These are phyloP conservation scores for Tilletia walkeri DNA, from an alignment of 1,284 basidiomycete species.

Conservation along the genomic window DNA sequence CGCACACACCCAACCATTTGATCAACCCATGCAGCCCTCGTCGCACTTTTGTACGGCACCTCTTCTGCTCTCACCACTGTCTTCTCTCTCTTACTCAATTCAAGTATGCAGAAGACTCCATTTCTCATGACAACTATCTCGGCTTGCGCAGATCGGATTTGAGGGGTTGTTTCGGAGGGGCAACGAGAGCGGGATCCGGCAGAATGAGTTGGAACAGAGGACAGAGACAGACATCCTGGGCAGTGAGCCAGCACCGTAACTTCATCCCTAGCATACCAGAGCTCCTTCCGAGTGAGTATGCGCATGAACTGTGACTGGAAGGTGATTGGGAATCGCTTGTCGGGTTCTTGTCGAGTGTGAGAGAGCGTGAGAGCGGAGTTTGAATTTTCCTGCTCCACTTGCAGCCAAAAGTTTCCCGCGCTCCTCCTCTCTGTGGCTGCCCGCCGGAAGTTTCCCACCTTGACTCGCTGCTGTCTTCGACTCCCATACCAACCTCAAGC, in stretches of 20 bases:
- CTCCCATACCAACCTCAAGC: no score
- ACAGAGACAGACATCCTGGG: no score
- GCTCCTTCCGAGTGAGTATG: no score
- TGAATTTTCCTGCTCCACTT: not conserved
- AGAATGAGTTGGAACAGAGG: no score
- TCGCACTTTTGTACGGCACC: not conserved
- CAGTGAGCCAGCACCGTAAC: no score
- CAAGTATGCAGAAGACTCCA: not conserved
- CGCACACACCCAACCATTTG: not conserved
- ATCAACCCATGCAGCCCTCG: not conserved
- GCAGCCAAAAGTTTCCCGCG: not conserved
- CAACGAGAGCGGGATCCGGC: no score
- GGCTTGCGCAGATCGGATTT: not conserved
- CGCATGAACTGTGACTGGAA: no score
- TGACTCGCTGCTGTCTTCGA: not conserved
- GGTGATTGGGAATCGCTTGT: not conserved
- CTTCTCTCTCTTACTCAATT: not conserved
- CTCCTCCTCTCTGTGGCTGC: no score
- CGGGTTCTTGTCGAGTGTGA: not conserved
- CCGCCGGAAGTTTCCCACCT: not conserved
- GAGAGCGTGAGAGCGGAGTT: not conserved
- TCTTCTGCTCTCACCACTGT: not conserved
- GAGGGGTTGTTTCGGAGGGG: not conserved
- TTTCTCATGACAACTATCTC: not conserved
- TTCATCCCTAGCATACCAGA: no score